Evolutionary conservation across 2,329 filamentous ascomycete genomes (phyloP), one percentile per base, ranked within the genome.

Genomic region (Chrysoporthe cubensis): DNA sequence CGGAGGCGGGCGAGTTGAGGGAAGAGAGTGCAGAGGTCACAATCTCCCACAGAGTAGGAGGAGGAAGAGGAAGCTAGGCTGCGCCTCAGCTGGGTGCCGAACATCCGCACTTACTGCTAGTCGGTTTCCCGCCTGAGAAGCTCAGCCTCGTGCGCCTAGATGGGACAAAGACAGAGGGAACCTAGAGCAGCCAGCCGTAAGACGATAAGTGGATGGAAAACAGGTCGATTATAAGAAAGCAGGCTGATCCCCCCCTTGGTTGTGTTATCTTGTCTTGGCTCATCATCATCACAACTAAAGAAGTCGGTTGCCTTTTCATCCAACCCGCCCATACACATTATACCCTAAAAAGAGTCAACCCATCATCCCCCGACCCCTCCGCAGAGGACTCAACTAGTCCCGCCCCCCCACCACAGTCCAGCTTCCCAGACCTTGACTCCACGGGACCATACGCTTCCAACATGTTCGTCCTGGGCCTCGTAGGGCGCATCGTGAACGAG

Each of bases 391-490:
- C 43, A 44, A 44, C 13, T 14, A 44, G 1, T 9, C 9, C 26
- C 26, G 26, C 14, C 43, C 43, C 26, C 21, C 32, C 46, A 56
- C 7, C 34, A 8, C 26, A 43, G 13, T 21, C 9, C n/a, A 52
- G 4, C 48, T 52, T n/a, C 18, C 50, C 18, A 54, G 1, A 46
- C n/a, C 44, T 46, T 18, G 11, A 44, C 2, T 9, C 43, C 43
- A 13, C 43, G 26, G 26, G 26, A 26, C 26, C 26, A 2, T 2
- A 26, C 26, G 2, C 26, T 26, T 2, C 2, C 26, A 54, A 34
- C 14, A 67, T 67, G 66, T 62, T 67, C 56, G 46, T 67, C 32
- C 42, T 67, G 14, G 66, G 66, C 26, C 57, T 63, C 4, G 62
- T 66, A 44, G 57, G 58, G 4, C 67, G 64, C 8, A 21, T 32